Percentiles rank a stretch among this genome's conserved stretches.
Evolutionary conservation across 106 monocot species (phyloP).

Genomic region (Dendrobium officinale): DNA sequence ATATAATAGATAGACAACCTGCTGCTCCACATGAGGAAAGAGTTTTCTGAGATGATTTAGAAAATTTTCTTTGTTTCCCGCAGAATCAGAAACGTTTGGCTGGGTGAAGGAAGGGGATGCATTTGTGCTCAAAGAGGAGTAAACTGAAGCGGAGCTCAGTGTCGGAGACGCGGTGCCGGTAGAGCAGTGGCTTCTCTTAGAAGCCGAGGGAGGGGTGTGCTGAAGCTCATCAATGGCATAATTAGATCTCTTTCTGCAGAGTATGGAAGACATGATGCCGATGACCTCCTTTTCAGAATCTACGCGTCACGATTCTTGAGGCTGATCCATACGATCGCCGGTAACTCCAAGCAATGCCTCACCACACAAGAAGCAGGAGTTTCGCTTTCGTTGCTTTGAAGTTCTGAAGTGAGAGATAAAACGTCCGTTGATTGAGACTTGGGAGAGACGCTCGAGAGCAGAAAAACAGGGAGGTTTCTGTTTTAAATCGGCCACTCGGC

Average conservation of each 20-base stretch:
- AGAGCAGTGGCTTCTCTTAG: neutral
- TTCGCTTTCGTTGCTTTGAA: too few species aligned
- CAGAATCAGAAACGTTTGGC: neutral
- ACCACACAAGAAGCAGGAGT: too few species aligned
- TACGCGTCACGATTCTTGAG: neutral
- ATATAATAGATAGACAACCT: neutral
- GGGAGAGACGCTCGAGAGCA: too few species aligned
- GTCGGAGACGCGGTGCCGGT: neutral
- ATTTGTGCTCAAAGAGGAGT: neutral
- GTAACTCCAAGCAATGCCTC: neutral
- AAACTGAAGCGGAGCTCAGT: neutral
- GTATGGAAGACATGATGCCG: neutral
- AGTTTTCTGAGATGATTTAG: neutral
- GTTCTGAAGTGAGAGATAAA: too few species aligned
- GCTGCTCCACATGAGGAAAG: slow-evolving; percentile 5
- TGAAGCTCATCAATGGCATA: slow-evolving; percentile 1
- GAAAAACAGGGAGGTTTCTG: too few species aligned
- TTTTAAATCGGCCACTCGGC: too few species aligned
- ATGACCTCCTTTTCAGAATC: too few species aligned
- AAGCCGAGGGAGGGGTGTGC: neutral
- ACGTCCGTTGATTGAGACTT: too few species aligned
- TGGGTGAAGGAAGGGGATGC: neutral
- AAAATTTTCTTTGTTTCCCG: neutral
- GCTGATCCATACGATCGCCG: neutral
- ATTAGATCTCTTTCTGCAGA: slow-evolving; percentile 9